Conservation (phyloP, 129 eudicot genomes). For the Oenanthe sinensis region DNA sequence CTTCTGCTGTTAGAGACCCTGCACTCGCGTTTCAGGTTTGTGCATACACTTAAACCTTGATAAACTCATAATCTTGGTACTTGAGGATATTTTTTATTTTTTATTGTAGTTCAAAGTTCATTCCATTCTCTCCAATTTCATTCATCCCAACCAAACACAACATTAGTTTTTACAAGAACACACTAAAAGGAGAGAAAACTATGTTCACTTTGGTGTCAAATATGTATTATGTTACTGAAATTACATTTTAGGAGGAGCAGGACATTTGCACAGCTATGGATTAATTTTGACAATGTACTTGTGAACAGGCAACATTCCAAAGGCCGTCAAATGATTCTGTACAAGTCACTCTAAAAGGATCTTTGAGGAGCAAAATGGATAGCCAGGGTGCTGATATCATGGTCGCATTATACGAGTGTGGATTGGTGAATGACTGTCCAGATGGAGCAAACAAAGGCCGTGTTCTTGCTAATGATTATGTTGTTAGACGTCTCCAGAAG, state of each 20-base stretch:
- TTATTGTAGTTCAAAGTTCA: too few species aligned
- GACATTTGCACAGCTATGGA: not conserved
- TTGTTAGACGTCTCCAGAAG: conserved; percentile 70
- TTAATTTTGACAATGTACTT: not conserved
- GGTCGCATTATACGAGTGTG: conserved; percentile 70
- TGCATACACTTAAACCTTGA: too few species aligned
- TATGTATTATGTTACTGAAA: too few species aligned
- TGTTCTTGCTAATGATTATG: conserved; percentile 66
- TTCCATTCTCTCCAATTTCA: too few species aligned
- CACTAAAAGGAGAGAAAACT: not conserved
- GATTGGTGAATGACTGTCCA: conserved; percentile 62
- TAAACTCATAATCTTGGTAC: not conserved
- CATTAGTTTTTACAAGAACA: too few species aligned
- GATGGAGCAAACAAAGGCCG: conserved; percentile 71
- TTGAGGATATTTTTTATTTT: not conserved
- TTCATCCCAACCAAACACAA: too few species aligned
- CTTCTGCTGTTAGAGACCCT: conserved; percentile 48
- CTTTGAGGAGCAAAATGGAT: conserved; percentile 51
- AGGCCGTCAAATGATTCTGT: conserved; percentile 45
- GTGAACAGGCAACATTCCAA: conserved; percentile 56
- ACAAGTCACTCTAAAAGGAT: conserved; percentile 57
- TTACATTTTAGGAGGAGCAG: not conserved
- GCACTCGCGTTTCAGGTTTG: conserved; percentile 67
- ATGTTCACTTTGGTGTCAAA: not conserved
- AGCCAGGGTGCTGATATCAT: conserved; percentile 43